phyloP scores from a whole-genome alignment of 352 stramenopile genomes.

The Phytophthora fragariaefolia region DNA sequence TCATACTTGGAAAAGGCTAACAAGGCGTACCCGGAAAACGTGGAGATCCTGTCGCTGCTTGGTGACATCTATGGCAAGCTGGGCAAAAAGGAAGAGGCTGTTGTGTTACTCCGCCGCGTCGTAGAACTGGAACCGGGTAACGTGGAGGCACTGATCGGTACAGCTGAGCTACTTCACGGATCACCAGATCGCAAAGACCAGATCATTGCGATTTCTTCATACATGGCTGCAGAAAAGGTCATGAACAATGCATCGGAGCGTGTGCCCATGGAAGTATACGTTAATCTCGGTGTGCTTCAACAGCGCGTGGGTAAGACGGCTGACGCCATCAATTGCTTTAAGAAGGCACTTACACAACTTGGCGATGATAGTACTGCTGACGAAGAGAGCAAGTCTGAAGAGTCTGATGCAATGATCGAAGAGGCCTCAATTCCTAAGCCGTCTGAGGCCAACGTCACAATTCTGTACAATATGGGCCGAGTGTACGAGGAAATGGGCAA shows the following conservation, averaged over 20 bases:
- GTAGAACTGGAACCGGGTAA: conserved; percentile 88
- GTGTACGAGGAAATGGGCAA: conserved; percentile 94
- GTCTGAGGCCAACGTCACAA: conserved; percentile 88
- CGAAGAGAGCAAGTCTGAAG: conserved; percentile 48
- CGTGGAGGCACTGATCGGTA: conserved; percentile 84
- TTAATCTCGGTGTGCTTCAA: conserved; percentile 85
- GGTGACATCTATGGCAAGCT: conserved; percentile 85
- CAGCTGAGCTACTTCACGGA: conserved; percentile 78
- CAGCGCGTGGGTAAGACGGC: conserved; percentile 88
- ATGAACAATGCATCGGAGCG: conserved; percentile 84
- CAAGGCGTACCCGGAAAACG: conserved; percentile 89
- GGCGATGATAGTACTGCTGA: conserved; percentile 42
- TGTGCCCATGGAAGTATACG: conserved; percentile 86
- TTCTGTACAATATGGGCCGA: conserved; percentile 96
- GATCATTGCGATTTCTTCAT: conserved; percentile 90
- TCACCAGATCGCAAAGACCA: conserved; percentile 88
- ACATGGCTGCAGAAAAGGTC: conserved; percentile 88
- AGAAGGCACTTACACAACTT: conserved; percentile 71
- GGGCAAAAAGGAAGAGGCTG: conserved; percentile 82
- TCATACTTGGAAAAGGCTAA: conserved; percentile 91
- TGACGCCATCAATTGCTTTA: conserved; percentile 93
- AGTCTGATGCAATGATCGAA: conserved; percentile 47
- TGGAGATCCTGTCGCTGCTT: conserved; percentile 84
- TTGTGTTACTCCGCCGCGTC: conserved; percentile 80
- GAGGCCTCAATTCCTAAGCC: conserved; percentile 52